Conservation (phyloP, 2,329 filamentous ascomycete genomes). For the Apiospora rasikravindrae region DNA sequence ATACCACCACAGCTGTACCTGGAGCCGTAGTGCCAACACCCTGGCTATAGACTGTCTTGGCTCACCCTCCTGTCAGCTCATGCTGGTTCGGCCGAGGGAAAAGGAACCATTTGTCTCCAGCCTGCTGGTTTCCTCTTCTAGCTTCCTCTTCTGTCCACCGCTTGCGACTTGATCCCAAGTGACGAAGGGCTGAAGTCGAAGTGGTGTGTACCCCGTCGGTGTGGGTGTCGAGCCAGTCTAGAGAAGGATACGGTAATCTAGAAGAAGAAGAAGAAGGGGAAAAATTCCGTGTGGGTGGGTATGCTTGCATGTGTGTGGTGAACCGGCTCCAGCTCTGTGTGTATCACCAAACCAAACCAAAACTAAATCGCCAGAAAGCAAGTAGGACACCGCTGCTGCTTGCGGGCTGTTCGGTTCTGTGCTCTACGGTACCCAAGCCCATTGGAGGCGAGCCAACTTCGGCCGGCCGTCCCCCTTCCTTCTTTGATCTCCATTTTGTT, state of each 20-base stretch:
- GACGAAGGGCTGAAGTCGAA: constrained; percentile 18
- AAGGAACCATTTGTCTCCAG: constrained; percentile 15
- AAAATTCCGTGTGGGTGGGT: constrained; percentile 11
- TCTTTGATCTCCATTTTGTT: neutral
- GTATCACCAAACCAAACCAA: constrained; percentile 1
- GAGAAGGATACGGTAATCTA: constrained; percentile 11
- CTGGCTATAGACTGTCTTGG: constrained; percentile 16
- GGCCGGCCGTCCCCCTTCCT: neutral
- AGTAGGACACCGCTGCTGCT: neutral
- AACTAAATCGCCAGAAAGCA: neutral
- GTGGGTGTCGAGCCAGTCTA: neutral
- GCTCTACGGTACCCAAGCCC: neutral
- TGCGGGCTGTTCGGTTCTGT: neutral
- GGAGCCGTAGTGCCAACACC: constrained; percentile 9
- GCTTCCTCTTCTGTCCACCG: constrained; percentile 17
- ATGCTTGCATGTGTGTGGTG: constrained; percentile 9
- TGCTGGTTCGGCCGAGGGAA: constrained; percentile 16
- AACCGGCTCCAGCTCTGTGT: neutral
- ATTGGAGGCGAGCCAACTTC: neutral
- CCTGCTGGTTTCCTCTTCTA: neutral
- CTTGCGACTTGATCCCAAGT: constrained; percentile 17
- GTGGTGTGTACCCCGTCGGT: constrained; percentile 18
- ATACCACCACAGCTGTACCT: constrained; percentile 13
- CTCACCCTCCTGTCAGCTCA: constrained; percentile 12
- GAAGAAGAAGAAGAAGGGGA: constrained; percentile 10